Evolutionary conservation across 345 rosid species (phyloP).

Genomic region (Microthlaspi erraticum): DNA sequence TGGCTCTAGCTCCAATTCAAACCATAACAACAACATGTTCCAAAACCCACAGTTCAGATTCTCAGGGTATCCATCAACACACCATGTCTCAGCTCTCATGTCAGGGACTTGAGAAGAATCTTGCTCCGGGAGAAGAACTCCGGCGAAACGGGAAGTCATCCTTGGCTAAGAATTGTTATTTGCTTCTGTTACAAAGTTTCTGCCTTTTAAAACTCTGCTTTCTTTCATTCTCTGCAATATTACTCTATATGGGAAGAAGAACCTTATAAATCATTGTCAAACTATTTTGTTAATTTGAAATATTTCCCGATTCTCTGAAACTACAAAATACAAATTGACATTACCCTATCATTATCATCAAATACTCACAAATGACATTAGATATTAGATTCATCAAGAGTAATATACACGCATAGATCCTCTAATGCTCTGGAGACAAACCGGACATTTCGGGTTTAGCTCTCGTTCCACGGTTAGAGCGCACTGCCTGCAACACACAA

Average conservation of each 20-base stretch:
- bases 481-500: constrained; percentile 86
- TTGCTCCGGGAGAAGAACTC: constrained; percentile 6
- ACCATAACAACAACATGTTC: constrained; percentile 42
- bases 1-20: constrained; percentile 44
- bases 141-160: constrained; percentile 73
- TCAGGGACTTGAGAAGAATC: constrained; percentile 39
- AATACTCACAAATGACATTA: constrained; percentile 14
- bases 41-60: constrained; percentile 37
- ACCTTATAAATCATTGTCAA: constrained; percentile 28
- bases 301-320: constrained; percentile 11
- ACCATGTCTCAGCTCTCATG: constrained; percentile 48
- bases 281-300: constrained; percentile 22
- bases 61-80: constrained; percentile 42
- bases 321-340: not conserved
- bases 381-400: constrained; percentile 42
- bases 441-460: constrained; percentile 72
- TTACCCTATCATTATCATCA: constrained; percentile 33
- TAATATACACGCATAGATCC: constrained; percentile 71
- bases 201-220: constrained; percentile 25
- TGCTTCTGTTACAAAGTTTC: constrained; percentile 30
- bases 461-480: constrained; percentile 73
- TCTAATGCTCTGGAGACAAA: constrained; percentile 70
- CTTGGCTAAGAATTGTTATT: constrained; percentile 64
- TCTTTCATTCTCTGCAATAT: constrained; percentile 21
- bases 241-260: constrained; percentile 19